Base-by-base conservation (phyloP, 2,329 filamentous ascomycete species). In the Pseudogymnoascus sp. region DNA sequence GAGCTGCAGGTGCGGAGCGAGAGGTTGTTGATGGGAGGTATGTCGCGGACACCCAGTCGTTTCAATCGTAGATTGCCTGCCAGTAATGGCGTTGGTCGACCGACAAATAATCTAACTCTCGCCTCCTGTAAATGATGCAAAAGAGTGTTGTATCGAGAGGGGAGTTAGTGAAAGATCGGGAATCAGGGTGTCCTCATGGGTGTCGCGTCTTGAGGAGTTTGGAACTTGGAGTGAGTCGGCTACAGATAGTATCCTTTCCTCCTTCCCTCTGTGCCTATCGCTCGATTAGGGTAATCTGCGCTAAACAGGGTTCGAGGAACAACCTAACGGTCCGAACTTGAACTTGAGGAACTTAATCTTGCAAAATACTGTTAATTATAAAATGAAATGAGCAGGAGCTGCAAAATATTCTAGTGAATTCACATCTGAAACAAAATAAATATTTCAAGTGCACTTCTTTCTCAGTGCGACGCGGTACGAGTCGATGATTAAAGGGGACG, bases 11-110 rank as follows among this genome's bases (percentile, higher is more conserved):
- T 12, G 43, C 43, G 14, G 43, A 8, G 25, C 20, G 20, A 6
- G 38, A 20, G 20, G 57, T 58, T 58, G 57, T 58, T 58, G 57
- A 58, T 39, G 57, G 18, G 33, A 18, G 22, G 57, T 33, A 9
- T 58, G 37, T 58, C 33, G 57, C 57, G 57, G 33, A 58, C 57
- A 58, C 57, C 57, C 22, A 58, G 57, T 58, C 33, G 57, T 58
- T 58, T 37, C 33, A 58, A 54, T 54, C 47, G 57, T 58, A 39
- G 36, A 58, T 58, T 58, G 57, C 36, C 57, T 58, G 57, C 57
- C 57, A 58, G 57, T 33, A 33, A 58, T 58, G 57, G 33, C 36
- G 33, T 28, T 36, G 33, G 57, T 58, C 33, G 57, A 36, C 36
- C 37, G 57, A 33, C 57, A 58, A 33, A 37, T 58, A 39, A 58